Base-by-base conservation (phyloP, 2,329 filamentous ascomycete genomes). In the Apiospora marii region DNA sequence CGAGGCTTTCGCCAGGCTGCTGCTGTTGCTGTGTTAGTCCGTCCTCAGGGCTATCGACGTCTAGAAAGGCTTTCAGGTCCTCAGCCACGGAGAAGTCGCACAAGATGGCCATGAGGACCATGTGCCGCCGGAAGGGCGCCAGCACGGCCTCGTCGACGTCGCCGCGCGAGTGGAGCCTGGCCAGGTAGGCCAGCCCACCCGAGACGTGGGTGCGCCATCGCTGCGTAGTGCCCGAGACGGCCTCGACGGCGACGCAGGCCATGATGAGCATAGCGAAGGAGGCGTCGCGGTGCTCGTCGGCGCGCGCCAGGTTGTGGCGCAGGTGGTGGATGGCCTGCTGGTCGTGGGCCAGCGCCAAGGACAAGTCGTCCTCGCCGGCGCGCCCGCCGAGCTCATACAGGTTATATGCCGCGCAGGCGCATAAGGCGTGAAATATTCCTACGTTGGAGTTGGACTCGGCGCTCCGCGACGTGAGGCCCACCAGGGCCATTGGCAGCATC, bases 231-330 rank as follows among this genome's bases (percentile, higher is more conserved):
- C 77, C 77, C 3, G 77, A 78, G n/a, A 78, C 75, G 43, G 77
- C 77, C 48, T 78, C 76, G 44, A 77, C 74, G 8, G 74, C 73
- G 19, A 81, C 80, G 72, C 83, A 82, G 2, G 83, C 83, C 41
- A 85, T 79, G 46, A 83, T 76, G 71, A 80, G 82, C 83, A 85
- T 84, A 3, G 82, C 83, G 34, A 84, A 81, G 27, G 84, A 78
- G 6, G 85, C 77, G 64, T 75, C 75, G 34, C 72, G 73, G 53
- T 78, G 76, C 16, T 72, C 72, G 61, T 77, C 76, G 8, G 74
- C 75, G 46, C 71, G 70, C 4, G 69, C 68, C 6, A 78, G 71
- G 70, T 75, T 77, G 30, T 76, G 74, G 1, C 76, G 75, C 10
- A 78, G 72, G 41, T 78, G 76, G 43, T 49, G 69, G 16, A 78